Evolutionary conservation across 768 basidiomycete species (phyloP), one percentile per base, ranked within the genome.

Genomic region (Mycena galericulata): DNA sequence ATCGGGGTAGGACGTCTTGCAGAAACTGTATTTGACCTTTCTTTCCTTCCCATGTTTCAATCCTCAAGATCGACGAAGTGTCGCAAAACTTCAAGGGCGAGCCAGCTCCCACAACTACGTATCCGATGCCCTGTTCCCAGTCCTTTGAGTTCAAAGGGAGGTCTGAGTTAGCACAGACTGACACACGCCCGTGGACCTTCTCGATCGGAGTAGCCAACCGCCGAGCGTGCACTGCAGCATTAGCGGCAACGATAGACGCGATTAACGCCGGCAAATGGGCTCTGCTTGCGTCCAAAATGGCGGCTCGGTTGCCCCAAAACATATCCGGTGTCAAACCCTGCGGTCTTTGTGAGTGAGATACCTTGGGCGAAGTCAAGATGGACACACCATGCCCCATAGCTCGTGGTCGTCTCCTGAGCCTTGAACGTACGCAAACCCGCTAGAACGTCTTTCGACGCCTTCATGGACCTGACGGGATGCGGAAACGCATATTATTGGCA

Each of bases 401-500:
- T 98, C 96, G 74, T 97, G 95, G 73, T 99, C 97, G 74, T 98
- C 97, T 0, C 96, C 97, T 0, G 93, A 94, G 1, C 97, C 97
- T 77, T 97, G 96, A 10, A 98, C 88, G 76, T 98, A 98, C 24
- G 89, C 83, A 75, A 91, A 98, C 0, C 93, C 94, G n/a, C 82
- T 79, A 11, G 82, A 70, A 1, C 91, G 86, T 24, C 92, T 83
- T 65, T 92, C 90, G 1, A 87, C 62, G 9, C 89, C 89, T 2
- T 89, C 87, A 8, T 81, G 75, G 8, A 91, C 83, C 69, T 89
- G 90, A 70, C 88, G 89, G 4, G 95, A 97, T 2, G 97, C 96
- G 3, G 94, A 96, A 14, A 96, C 79, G 77, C 96, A 98, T 29
- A 99, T 81, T 62, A 98, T 76, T 0, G 97, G 93, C 73, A 83